Percentiles rank a stretch among this genome's conserved stretches.
phyloP scores from a whole-genome alignment of 2,329 filamentous ascomycete species.

The Xylaria polymorpha region DNA sequence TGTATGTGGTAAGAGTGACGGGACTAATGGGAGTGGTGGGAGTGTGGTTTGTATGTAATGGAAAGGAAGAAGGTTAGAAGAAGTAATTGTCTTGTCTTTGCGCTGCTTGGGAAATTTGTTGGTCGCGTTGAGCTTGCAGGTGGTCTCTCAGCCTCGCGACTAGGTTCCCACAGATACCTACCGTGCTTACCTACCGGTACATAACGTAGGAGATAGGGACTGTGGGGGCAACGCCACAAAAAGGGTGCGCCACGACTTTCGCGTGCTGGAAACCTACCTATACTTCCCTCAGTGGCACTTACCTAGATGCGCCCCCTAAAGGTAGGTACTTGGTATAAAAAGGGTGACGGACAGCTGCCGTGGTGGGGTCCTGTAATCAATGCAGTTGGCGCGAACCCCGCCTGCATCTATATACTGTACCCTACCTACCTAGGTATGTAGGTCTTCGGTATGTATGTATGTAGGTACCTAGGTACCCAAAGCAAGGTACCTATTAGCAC shows the following conservation, averaged over 20 bases:
- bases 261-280: too few relatives aligned
- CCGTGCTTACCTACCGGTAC: neutral
- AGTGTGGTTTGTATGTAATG: constrained; percentile 6
- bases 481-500: neutral
- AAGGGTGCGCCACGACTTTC: neutral
- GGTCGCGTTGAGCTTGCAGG: constrained; percentile 13
- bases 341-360: too few relatives aligned
- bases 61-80: constrained; percentile 4
- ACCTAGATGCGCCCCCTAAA: too few relatives aligned
- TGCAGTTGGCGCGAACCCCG: neutral
- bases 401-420: neutral
- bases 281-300: too few relatives aligned
- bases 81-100: constrained; percentile 14
- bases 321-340: too few relatives aligned
- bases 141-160: constrained; percentile 25
- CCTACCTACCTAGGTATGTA: too few relatives aligned
- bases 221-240: neutral
- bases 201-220: neutral
- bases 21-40: neutral
- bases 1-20: neutral
- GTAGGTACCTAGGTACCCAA: neutral
- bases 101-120: constrained; percentile 22
- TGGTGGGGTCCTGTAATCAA: neutral
- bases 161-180: too few relatives aligned
- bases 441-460: neutral